Conservation (phyloP, 2,329 filamentous ascomycete species). For the Pseudopyrenochaeta lycopersici region DNA sequence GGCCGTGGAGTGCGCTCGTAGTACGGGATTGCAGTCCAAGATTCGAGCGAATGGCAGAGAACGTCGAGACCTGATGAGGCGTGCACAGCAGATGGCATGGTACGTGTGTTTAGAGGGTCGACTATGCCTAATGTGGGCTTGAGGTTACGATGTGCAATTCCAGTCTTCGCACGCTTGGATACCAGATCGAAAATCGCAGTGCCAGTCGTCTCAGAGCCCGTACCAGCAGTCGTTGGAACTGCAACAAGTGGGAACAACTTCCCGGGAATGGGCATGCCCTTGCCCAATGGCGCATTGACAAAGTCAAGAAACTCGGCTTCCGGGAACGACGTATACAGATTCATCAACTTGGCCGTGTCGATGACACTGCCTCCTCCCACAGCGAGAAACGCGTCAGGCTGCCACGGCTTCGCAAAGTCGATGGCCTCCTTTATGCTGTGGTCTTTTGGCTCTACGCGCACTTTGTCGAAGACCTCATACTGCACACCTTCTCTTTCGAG, state of each 20-base stretch:
- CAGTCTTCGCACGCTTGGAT: slow-evolving; percentile 89
- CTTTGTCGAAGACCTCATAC: slow-evolving; percentile 82
- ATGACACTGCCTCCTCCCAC: slow-evolving; percentile 95
- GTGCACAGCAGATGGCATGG: slow-evolving; percentile 95
- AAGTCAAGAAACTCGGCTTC: slow-evolving; percentile 97
- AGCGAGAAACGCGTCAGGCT: slow-evolving; percentile 88
- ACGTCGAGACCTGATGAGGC: slow-evolving; percentile 93
- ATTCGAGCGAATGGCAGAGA: slow-evolving; percentile 92
- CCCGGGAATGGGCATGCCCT: slow-evolving; percentile 77
- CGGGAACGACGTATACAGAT: slow-evolving; percentile 89
- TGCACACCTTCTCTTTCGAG: slow-evolving; percentile 79
- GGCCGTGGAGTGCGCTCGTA: slow-evolving; percentile 85
- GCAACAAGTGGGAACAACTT: slow-evolving; percentile 80
- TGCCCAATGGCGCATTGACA: slow-evolving; percentile 92
- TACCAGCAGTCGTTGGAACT: slow-evolving; percentile 85
- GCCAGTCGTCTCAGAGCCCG: slow-evolving; percentile 92
- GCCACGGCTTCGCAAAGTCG: slow-evolving; percentile 79
- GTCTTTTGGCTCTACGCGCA: slow-evolving; percentile 92
- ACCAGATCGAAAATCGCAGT: slow-evolving; percentile 98
- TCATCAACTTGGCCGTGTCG: slow-evolving; percentile 98
- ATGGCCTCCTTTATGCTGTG: slow-evolving; percentile 91
- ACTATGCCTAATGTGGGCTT: slow-evolving; percentile 94
- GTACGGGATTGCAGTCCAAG: slow-evolving; percentile 97
- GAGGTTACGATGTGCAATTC: slow-evolving; percentile 91
- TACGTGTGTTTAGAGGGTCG: slow-evolving; percentile 87